Conservation (phyloP, 495 filamentous ascomycete genomes). For the Bacidia rubella region DNA sequence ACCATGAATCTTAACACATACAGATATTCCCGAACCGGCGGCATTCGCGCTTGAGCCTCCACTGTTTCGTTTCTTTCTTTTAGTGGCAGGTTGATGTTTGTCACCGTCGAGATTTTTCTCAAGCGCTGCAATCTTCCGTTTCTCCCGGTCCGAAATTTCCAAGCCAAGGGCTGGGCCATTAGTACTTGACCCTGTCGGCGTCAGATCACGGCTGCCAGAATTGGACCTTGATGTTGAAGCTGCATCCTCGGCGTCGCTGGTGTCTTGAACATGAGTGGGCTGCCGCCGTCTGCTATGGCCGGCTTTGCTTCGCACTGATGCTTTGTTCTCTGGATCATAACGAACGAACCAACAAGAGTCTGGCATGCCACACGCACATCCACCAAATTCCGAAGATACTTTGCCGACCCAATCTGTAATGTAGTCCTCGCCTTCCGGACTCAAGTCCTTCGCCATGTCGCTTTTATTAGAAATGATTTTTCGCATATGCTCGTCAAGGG, state of each 20-base stretch:
- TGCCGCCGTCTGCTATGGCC: slow-evolving; percentile 44
- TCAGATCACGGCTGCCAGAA: slow-evolving; percentile 68
- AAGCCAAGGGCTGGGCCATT: slow-evolving; percentile 38
- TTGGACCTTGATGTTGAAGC: slow-evolving; percentile 69
- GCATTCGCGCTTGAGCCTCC: slow-evolving; percentile 28
- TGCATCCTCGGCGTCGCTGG: slow-evolving; percentile 40
- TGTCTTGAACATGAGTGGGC: slow-evolving; percentile 29
- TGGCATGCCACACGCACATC: slow-evolving; percentile 64
- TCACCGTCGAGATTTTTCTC: slow-evolving; percentile 57
- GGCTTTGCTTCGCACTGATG: neutral
- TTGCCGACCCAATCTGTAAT: slow-evolving; percentile 47
- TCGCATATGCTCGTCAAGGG: slow-evolving; percentile 38
- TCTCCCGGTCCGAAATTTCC: slow-evolving; percentile 73
- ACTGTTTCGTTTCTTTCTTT: slow-evolving; percentile 36
- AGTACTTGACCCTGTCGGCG: slow-evolving; percentile 42
- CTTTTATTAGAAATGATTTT: slow-evolving; percentile 16
- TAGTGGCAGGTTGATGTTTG: slow-evolving; percentile 27
- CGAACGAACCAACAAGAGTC: slow-evolving; percentile 19
- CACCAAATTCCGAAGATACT: slow-evolving; percentile 73
- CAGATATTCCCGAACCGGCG: slow-evolving; percentile 15
- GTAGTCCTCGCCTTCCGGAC: slow-evolving; percentile 28
- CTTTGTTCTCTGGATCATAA: slow-evolving; percentile 5
- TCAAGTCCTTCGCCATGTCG: slow-evolving; percentile 5
- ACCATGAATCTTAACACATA: slow-evolving; percentile 1
- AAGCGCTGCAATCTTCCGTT: slow-evolving; percentile 70